Evolutionary conservation across 345 rosid species (phyloP).

Genomic region (Theobroma cacao): DNA sequence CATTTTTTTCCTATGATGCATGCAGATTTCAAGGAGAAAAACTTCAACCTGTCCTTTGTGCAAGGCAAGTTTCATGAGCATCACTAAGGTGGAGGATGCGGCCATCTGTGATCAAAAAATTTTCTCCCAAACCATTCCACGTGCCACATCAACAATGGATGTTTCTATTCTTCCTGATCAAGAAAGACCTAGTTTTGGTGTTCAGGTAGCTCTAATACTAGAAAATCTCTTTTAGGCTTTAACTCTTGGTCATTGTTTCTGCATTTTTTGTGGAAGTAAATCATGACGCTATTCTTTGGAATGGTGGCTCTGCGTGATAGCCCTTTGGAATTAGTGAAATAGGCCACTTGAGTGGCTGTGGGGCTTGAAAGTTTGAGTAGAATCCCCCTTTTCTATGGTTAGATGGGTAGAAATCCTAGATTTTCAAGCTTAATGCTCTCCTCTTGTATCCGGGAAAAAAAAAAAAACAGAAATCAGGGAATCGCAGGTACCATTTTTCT

Average conservation of each 20-base stretch:
- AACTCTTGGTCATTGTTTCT: background rate
- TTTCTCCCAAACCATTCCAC: conserved; percentile 84
- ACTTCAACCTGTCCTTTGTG: conserved; percentile 81
- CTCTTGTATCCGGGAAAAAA: background rate
- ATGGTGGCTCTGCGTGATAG: background rate
- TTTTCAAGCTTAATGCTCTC: background rate
- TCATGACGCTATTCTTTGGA: background rate
- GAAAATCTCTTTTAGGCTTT: background rate
- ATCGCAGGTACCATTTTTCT: background rate
- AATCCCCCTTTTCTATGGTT: background rate
- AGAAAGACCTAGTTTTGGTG: conserved; percentile 34
- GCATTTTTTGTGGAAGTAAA: background rate
- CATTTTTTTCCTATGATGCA: background rate
- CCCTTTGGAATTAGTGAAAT: background rate
- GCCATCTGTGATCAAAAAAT: conserved; percentile 81
- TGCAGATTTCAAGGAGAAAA: conserved; percentile 60
- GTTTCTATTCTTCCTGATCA: conserved; percentile 39
- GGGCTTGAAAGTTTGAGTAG: background rate
- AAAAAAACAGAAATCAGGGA: background rate
- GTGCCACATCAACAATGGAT: conserved; percentile 39
- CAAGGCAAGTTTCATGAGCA: conserved; percentile 65
- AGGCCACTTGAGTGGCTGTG: background rate
- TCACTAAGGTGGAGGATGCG: conserved; percentile 74
- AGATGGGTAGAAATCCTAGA: background rate
- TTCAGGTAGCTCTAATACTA: conserved; percentile 40